phyloP scores from a whole-genome alignment of 768 basidiomycete genomes.

The Tremella yokohamensis region DNA sequence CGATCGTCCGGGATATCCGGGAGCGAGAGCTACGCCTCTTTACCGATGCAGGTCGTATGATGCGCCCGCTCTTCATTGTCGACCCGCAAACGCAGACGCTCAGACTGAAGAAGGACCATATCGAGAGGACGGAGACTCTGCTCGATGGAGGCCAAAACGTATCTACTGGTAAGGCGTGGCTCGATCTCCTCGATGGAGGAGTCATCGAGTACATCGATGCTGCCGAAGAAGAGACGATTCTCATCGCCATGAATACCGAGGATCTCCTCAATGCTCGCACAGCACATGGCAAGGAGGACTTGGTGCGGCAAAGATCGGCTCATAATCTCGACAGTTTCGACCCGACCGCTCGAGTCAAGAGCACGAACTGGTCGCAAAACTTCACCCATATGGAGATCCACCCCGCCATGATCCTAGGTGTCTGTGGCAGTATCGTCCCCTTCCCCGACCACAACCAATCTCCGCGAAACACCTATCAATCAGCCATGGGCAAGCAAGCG shows the following conservation, averaged over 20 bases:
- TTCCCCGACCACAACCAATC: slow-evolving; percentile 99
- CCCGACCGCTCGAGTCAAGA: slow-evolving; percentile 81
- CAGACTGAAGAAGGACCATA: slow-evolving; percentile 74
- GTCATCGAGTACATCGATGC: slow-evolving; percentile 93
- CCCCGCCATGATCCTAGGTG: slow-evolving; percentile 96
- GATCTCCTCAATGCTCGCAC: slow-evolving; percentile 79
- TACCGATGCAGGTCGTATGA: slow-evolving; percentile 94
- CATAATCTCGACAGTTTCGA: slow-evolving; percentile 58
- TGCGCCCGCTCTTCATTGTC: slow-evolving; percentile 94
- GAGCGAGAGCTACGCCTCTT: slow-evolving; percentile 91
- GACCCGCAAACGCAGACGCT: slow-evolving; percentile 74
- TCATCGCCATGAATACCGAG: slow-evolving; percentile 98
- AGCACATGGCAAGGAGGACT: slow-evolving; percentile 37
- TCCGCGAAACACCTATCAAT: slow-evolving; percentile 99
- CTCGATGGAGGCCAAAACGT: slow-evolving; percentile 58
- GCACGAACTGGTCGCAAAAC: slow-evolving; percentile 75
- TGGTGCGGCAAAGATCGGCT: slow-evolving; percentile 52
- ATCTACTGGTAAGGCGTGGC: slow-evolving; percentile 58
- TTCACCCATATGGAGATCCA: slow-evolving; percentile 99
- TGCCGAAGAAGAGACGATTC: slow-evolving; percentile 98
- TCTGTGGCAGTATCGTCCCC: slow-evolving; percentile 97
- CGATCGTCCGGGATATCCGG: slow-evolving; percentile 94
- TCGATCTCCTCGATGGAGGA: slow-evolving; percentile 76
- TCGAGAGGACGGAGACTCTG: slow-evolving; percentile 59
- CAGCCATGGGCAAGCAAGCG: slow-evolving; percentile 99